Evolutionary conservation across 2,329 filamentous ascomycete genomes (phyloP).

Genomic region (Taxawa tesnikishii): DNA sequence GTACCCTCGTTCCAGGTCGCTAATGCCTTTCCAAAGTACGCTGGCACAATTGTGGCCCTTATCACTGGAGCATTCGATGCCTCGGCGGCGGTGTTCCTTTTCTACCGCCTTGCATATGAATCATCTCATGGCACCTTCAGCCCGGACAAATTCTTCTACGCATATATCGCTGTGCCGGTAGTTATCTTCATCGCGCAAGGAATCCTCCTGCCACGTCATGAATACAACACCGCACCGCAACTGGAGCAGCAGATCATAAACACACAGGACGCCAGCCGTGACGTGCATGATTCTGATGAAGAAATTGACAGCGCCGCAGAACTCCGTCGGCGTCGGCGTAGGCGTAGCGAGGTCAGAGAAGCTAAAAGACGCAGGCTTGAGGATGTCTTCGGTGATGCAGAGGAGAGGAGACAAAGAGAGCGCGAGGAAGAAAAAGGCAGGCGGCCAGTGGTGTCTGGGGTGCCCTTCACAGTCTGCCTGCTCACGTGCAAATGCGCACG

Average conservation of each 20-base stretch:
- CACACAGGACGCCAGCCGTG: slow-evolving; percentile 40
- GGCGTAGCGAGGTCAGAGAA: slow-evolving; percentile 47
- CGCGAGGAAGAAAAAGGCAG: slow-evolving; percentile 11
- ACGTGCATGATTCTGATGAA: slow-evolving; percentile 45
- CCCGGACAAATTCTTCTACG: slow-evolving; percentile 35
- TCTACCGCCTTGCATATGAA: slow-evolving; percentile 35
- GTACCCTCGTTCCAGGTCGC: slow-evolving; percentile 38
- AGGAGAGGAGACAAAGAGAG: slow-evolving; percentile 53
- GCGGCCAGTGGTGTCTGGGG: slow-evolving; percentile 67
- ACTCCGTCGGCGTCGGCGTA: slow-evolving; percentile 41
- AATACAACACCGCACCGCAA: slow-evolving; percentile 53
- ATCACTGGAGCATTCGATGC: slow-evolving; percentile 39
- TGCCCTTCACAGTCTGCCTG: slow-evolving; percentile 61
- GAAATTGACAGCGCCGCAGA: slow-evolving; percentile 39
- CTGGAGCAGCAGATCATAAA: slow-evolving; percentile 69
- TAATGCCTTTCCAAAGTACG: slow-evolving; percentile 37
- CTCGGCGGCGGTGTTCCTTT: slow-evolving; percentile 34
- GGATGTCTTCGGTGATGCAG: slow-evolving; percentile 47
- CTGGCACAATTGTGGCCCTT: slow-evolving; percentile 34
- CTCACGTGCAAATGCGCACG: slow-evolving; percentile 59
- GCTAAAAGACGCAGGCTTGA: slow-evolving; percentile 46
- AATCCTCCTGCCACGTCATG: slow-evolving; percentile 33
- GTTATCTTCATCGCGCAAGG: slow-evolving; percentile 30
- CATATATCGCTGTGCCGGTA: slow-evolving; percentile 32
- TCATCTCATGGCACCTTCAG: slow-evolving; percentile 26